phyloP scores from a whole-genome alignment of 768 basidiomycete species.

The Amanita brunnescens region DNA sequence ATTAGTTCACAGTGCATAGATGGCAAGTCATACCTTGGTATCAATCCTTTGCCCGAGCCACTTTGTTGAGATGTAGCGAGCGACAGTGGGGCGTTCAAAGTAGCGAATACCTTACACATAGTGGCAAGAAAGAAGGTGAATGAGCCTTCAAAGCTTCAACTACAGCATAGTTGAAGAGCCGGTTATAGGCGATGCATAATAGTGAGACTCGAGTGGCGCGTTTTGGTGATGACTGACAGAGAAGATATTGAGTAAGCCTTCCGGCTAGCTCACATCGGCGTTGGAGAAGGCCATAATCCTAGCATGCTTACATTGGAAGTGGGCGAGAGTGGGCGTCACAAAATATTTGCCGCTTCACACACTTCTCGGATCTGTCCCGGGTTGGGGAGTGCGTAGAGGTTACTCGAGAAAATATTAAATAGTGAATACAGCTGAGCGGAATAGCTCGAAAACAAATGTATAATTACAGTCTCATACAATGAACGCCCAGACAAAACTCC shows the following conservation, averaged over 20 bases:
- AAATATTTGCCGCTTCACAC: constrained; percentile 1
- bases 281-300: constrained; percentile 10
- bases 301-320: constrained; percentile 2
- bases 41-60: no score
- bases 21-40: no score
- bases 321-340: not conserved
- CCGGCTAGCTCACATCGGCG: constrained; percentile 14
- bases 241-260: constrained; percentile 20
- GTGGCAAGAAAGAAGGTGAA: no score
- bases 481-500: constrained; percentile 1
- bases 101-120: no score
- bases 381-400: constrained; percentile 1
- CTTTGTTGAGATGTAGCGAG: no score
- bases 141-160: no score
- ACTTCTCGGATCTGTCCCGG: constrained; percentile 2
- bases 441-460: not conserved
- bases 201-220: constrained; percentile 7
- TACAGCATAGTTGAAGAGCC: no score
- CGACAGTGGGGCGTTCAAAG: no score
- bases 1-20: no score
- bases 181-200: not conserved
- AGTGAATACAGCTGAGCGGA: constrained; percentile 1
- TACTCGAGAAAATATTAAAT: not conserved
- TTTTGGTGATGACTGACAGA: constrained; percentile 13
- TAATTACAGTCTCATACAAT: constrained; percentile 1